phyloP scores from a whole-genome alignment of 306 rosid genomes.

The Begonia peltatifolia region DNA sequence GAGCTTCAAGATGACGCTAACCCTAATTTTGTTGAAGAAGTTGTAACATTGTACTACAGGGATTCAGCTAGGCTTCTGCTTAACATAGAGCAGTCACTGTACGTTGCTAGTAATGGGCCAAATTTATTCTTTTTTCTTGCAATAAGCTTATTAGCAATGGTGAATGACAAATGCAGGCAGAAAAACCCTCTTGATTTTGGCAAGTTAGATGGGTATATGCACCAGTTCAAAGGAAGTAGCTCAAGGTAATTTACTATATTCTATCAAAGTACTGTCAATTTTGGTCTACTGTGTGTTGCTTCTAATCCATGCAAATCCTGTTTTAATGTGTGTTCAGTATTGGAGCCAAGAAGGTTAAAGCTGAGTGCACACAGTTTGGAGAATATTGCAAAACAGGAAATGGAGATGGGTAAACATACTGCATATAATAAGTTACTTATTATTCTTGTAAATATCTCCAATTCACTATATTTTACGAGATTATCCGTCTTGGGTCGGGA shows the following conservation, averaged over 20 bases:
- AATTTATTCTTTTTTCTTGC: no score
- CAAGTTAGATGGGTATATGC: constrained; percentile 61
- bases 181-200: constrained; percentile 48
- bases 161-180: constrained; percentile 29
- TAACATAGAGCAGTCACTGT: constrained; percentile 65
- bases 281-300: constrained; percentile 26
- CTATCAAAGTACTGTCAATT: neutral
- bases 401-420: constrained; percentile 55
- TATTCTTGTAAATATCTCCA: no score
- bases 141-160: constrained; percentile 1
- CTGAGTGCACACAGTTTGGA: constrained; percentile 61
- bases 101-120: constrained; percentile 2
- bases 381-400: constrained; percentile 63
- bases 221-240: constrained; percentile 91
- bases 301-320: constrained; percentile 7
- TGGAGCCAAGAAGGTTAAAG: constrained; percentile 91
- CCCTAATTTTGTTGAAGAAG: constrained; percentile 87
- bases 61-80: constrained; percentile 61
- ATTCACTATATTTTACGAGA: no score
- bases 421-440: no score
- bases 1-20: constrained; percentile 78
- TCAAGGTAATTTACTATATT: constrained; percentile 35
- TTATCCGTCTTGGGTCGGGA: no score
- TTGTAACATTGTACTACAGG: constrained; percentile 57
- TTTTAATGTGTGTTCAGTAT: constrained; percentile 51